Conservation (phyloP, 805 yeast genomes). For the Candida endomychidarum region DNA sequence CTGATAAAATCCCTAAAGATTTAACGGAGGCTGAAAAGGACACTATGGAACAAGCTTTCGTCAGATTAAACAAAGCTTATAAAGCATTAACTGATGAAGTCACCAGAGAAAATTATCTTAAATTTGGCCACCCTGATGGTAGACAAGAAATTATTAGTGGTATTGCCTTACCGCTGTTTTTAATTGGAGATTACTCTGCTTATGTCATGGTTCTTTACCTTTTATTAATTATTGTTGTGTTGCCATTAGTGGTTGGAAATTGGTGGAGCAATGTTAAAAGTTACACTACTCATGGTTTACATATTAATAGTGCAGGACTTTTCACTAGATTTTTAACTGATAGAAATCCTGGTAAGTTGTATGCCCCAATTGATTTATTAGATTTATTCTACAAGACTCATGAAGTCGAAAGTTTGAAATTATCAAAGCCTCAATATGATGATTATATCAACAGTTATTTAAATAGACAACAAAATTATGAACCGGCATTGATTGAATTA, state of each 20-base stretch:
- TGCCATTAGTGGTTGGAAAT: slow-evolving; percentile 76
- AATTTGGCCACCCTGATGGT: slow-evolving; percentile 98
- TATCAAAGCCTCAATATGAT: slow-evolving; percentile 30
- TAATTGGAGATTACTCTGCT: slow-evolving; percentile 75
- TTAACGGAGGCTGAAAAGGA: slow-evolving; percentile 54
- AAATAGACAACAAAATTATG: slow-evolving; percentile 40
- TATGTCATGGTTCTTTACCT: slow-evolving; percentile 64
- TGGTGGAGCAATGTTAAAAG: slow-evolving; percentile 90
- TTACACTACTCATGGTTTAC: slow-evolving; percentile 79
- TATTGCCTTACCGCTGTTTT: slow-evolving; percentile 89
- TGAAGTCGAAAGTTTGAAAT: slow-evolving; percentile 56
- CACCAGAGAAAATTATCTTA: slow-evolving; percentile 75
- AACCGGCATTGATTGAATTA: slow-evolving; percentile 51
- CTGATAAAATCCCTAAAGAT: slow-evolving; percentile 80
- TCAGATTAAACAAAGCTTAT: slow-evolving; percentile 86
- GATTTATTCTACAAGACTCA: slow-evolving; percentile 62
- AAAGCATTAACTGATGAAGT: slow-evolving; percentile 91
- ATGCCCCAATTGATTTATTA: slow-evolving; percentile 57
- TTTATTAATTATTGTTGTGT: slow-evolving; percentile 66
- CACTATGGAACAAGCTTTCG: slow-evolving; percentile 71
- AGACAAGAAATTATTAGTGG: slow-evolving; percentile 90
- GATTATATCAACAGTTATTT: slow-evolving; percentile 61
- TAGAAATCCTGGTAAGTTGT: slow-evolving; percentile 65
- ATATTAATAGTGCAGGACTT: slow-evolving; percentile 76
- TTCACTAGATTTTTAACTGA: slow-evolving; percentile 74